Evolutionary conservation across 495 filamentous ascomycete genomes (phyloP), one percentile per base, ranked within the genome.

Genomic region (Hyaloscypha bicolor): DNA sequence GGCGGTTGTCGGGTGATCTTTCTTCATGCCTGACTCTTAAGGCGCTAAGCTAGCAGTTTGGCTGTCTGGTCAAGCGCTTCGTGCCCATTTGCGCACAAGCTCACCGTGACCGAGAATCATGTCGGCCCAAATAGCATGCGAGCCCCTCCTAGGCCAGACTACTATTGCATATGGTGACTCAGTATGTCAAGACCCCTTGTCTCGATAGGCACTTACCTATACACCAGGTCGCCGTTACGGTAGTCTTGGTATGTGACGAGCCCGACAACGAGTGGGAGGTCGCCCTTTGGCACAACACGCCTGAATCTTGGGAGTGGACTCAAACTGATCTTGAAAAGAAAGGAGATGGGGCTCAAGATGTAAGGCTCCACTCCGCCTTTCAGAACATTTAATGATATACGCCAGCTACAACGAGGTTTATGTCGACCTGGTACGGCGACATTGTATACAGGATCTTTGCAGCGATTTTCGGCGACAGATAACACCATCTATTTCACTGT

Each of bases 281-380:
- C 14, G 57, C 57, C 6, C 14, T 60, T 32, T 60, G 57, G 57
- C 57, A 60, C 57, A 60, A 35, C 25, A 32, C 11, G 9, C 25
- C 57, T 31, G 57, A 60, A 60, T 60, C 57, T 48, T 48, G 42
- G 42, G 42, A 48, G 42, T 48, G 42, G 42, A 48, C 42, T n/a
- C 42, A 48, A 2, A 48, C 42, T 2, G 42, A 48, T 48, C 42
- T 48, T 48, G 42, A 48, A 48, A 48, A n/a, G n/a, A 48, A 48
- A 48, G 42, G 42, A 48, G 1, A 48, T 48, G 42, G 42, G 42
- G 42, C 42, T 48, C 42, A 48, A 48, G 42, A 48, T 12, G 42
- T 48, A 48, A 12, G 42, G 42, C 42, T 48, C 2, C n/a, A 48
- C 42, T 48, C 42, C 42, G 11, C 42, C 42, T 48, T 48, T 48